These are phyloP conservation scores for Chrysanthemum seticuspe DNA, from an alignment of 129 eudicot species.

Conservation along the genomic window DNA sequence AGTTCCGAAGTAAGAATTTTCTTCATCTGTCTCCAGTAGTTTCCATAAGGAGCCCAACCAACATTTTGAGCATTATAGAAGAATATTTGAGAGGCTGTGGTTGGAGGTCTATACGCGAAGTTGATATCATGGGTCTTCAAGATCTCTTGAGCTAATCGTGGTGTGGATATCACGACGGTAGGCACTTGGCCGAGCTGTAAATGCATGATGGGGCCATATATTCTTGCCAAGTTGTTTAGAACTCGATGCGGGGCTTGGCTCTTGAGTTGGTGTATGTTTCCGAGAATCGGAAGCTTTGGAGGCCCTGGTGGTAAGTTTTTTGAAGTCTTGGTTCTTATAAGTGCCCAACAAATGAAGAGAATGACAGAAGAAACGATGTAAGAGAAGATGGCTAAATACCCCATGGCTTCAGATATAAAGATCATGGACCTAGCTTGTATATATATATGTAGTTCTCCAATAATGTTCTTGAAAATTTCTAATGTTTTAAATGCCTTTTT, in stretches of 20 bases:
- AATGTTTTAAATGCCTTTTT: too few relatives aligned
- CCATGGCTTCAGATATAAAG: not conserved
- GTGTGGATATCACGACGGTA: slow-evolving; percentile 25
- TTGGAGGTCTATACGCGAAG: slow-evolving; percentile 22
- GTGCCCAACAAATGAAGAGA: slow-evolving; percentile 5
- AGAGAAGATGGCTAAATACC: slow-evolving; percentile 4
- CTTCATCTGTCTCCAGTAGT: slow-evolving; percentile 36
- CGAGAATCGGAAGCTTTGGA: slow-evolving; percentile 33
- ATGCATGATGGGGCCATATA: slow-evolving; percentile 33
- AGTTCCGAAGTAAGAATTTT: slow-evolving; percentile 31
- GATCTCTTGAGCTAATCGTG: slow-evolving; percentile 21
- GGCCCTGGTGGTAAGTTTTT: slow-evolving; percentile 41
- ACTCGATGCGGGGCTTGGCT: slow-evolving; percentile 14
- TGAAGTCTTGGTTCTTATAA: not conserved
- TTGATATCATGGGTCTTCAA: slow-evolving; percentile 27
- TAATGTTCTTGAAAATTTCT: not conserved
- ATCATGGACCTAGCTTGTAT: not conserved
- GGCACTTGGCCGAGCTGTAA: slow-evolving; percentile 30
- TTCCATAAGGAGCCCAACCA: slow-evolving; percentile 31
- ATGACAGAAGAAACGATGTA: not conserved
- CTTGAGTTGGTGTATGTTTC: slow-evolving; percentile 34
- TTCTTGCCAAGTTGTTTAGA: slow-evolving; percentile 16
- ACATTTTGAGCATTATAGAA: slow-evolving; percentile 21
- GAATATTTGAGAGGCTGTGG: slow-evolving; percentile 18
- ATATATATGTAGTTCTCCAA: not conserved